These are phyloP conservation scores for Amoeboaphelidium occidentale DNA, from an alignment of 371 early-diverging fungal species.

Conservation along the genomic window DNA sequence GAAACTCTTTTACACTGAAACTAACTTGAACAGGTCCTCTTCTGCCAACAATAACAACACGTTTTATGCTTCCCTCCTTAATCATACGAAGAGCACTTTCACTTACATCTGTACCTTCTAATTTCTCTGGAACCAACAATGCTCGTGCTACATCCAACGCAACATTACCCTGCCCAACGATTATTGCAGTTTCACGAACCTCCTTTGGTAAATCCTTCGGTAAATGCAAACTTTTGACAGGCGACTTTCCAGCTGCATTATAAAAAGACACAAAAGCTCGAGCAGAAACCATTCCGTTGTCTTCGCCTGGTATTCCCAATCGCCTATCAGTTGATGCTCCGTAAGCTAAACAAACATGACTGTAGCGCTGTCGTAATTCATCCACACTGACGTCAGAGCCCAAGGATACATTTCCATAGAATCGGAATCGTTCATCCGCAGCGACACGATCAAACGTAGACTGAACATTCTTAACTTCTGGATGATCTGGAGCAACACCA, in stretches of 20 bases:
- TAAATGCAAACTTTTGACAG: conserved; percentile 24
- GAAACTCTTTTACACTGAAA: conserved; percentile 78
- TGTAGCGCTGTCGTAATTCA: conserved; percentile 34
- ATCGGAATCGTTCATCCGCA: conserved; percentile 35
- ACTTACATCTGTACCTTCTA: conserved; percentile 67
- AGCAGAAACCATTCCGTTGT: conserved; percentile 42
- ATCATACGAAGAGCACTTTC: conserved; percentile 43
- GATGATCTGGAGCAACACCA: conserved; percentile 97
- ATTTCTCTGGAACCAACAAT: conserved; percentile 42
- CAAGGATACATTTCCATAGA: conserved; percentile 44
- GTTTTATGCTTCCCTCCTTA: conserved; percentile 33
- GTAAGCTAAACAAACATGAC: conserved; percentile 58
- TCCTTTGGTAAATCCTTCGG: conserved; percentile 28
- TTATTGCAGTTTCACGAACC: conserved; percentile 39
- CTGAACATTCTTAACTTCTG: conserved; percentile 84
- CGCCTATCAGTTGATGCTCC: conserved; percentile 49
- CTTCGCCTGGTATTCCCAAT: conserved; percentile 42
- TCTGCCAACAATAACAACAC: conserved; percentile 67
- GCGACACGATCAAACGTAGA: conserved; percentile 59
- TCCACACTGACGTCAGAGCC: conserved; percentile 14
- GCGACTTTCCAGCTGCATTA: conserved; percentile 52
- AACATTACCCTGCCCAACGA: conserved; percentile 91
- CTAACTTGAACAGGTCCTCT: conserved; percentile 73
- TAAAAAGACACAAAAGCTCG: conserved; percentile 82
- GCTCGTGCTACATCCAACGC: conserved; percentile 82